Evolutionary conservation across 1,139 yeast genomes (phyloP).

Genomic region (Protomyces inundatus): DNA sequence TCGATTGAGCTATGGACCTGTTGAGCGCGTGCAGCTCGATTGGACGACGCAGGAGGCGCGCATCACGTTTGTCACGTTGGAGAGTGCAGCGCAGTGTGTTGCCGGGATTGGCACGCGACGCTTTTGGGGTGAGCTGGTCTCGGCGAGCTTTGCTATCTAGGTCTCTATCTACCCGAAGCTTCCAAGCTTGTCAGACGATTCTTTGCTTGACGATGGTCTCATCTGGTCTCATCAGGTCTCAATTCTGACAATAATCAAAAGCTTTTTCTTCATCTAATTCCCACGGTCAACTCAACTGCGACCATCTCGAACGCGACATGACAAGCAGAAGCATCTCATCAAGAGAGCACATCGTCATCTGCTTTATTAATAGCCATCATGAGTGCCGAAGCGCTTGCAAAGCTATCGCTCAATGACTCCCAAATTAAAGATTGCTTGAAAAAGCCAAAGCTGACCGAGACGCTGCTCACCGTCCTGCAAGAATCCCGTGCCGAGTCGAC

Average conservation of each 20-base stretch:
- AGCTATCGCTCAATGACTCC: constrained; percentile 47
- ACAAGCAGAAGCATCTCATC: no score
- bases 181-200: no score
- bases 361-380: background rate
- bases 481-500: constrained; percentile 40
- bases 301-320: no score
- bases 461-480: constrained; percentile 56
- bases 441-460: constrained; percentile 73
- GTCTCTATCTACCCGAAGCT: background rate
- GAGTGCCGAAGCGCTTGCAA: constrained; percentile 27
- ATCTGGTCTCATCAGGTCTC: no score
- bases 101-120: background rate
- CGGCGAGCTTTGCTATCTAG: background rate
- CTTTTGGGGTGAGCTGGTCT: background rate
- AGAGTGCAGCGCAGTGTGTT: background rate
- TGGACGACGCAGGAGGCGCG: background rate
- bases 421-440: constrained; percentile 69
- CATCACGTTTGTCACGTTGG: background rate
- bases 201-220: no score
- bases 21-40: constrained; percentile 11
- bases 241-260: no score
- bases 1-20: constrained; percentile 9
- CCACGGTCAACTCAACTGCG: no score
- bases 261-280: no score
- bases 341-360: no score